These are phyloP conservation scores for Vanderwaltozyma tropicalis DNA, from an alignment of 805 yeast species.

Conservation along the genomic window DNA sequence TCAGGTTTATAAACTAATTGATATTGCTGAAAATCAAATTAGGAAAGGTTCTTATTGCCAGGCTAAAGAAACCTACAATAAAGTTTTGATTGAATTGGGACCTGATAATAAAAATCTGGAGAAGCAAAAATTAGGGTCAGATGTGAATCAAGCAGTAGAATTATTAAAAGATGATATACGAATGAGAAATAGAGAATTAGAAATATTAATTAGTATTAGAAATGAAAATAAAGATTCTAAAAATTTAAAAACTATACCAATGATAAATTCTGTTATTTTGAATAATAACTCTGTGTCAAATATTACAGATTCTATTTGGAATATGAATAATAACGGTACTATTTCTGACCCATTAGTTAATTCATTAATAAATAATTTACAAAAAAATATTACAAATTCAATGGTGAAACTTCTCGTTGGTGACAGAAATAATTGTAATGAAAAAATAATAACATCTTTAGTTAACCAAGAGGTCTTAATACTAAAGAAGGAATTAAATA, in stretches of 20 bases:
- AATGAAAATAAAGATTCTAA: conserved; percentile 7
- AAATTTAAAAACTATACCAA: conserved; percentile 16
- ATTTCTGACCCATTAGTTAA: conserved; percentile 13
- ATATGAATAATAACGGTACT: background rate
- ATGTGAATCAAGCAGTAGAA: conserved; percentile 5
- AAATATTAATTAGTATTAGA: conserved; percentile 12
- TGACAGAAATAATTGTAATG: background rate
- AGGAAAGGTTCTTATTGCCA: conserved; percentile 32
- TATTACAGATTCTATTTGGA: conserved; percentile 1
- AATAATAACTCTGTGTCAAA: conserved; percentile 5
- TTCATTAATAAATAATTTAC: conserved; percentile 13
- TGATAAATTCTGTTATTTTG: conserved; percentile 4
- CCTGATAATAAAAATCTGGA: background rate
- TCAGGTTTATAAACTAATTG: conserved; percentile 43
- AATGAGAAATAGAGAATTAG: conserved; percentile 26
- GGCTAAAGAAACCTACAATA: conserved; percentile 4
- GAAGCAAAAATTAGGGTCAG: conserved; percentile 1
- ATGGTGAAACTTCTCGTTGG: background rate
- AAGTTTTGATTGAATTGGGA: conserved; percentile 1
- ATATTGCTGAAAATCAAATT: conserved; percentile 39
- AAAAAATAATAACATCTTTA: background rate
- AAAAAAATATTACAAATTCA: conserved; percentile 7
- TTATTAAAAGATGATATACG: conserved; percentile 18
- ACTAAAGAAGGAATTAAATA: conserved; percentile 30
- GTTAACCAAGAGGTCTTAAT: conserved; percentile 13